phyloP scores from a whole-genome alignment of 495 filamentous ascomycete species.

The Aspergillus diversus region DNA sequence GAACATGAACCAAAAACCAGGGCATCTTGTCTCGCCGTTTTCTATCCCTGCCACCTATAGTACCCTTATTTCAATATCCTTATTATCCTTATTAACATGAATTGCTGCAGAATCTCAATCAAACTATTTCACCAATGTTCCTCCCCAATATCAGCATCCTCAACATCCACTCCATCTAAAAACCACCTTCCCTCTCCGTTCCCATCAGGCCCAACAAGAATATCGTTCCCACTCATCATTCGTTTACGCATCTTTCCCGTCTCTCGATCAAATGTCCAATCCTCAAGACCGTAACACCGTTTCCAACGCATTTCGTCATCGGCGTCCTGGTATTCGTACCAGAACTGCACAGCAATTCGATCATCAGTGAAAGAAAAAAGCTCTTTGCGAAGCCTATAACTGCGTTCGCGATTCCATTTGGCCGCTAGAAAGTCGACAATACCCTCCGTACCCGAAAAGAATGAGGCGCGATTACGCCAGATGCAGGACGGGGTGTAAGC shows the following conservation, averaged over 20 bases:
- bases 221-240: slow-evolving; percentile 91
- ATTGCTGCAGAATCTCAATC: not conserved
- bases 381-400: slow-evolving; percentile 83
- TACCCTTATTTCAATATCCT: no score
- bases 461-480: slow-evolving; percentile 80
- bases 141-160: slow-evolving; percentile 70
- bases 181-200: slow-evolving; percentile 60
- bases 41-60: no score
- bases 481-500: slow-evolving; percentile 79
- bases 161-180: slow-evolving; percentile 70
- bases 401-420: slow-evolving; percentile 78
- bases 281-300: slow-evolving; percentile 86
- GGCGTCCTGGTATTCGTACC: slow-evolving; percentile 84
- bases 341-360: slow-evolving; percentile 84
- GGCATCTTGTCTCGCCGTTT: no score
- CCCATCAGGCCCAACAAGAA: slow-evolving; percentile 60
- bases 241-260: slow-evolving; percentile 83
- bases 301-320: slow-evolving; percentile 76
- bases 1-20: no score
- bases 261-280: slow-evolving; percentile 80
- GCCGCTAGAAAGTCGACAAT: slow-evolving; percentile 73
- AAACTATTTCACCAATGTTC: slow-evolving; percentile 67
- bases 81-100: not conserved
- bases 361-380: slow-evolving; percentile 66
- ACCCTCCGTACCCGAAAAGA: slow-evolving; percentile 67